phyloP scores from a whole-genome alignment of 768 basidiomycete species.

The Fistulinella prunicolor region DNA sequence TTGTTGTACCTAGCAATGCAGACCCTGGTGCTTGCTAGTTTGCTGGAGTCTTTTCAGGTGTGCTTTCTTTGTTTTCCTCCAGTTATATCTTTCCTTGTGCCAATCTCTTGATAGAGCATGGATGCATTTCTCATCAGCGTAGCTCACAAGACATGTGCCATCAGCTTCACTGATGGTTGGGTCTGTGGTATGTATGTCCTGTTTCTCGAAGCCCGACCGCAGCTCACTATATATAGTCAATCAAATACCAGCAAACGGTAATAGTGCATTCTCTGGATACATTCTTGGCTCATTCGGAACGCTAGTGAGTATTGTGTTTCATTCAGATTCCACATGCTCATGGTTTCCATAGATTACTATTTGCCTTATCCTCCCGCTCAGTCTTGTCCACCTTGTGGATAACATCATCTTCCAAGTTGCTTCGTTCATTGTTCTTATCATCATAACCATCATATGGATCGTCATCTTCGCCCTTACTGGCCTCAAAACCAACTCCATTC shows the following conservation, averaged over 20 bases:
- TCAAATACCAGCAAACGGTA: constrained; percentile 3
- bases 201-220: background rate
- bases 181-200: constrained; percentile 20
- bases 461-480: constrained; percentile 13
- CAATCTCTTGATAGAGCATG: constrained; percentile 15
- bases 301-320: constrained; percentile 4
- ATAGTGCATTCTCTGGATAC: constrained; percentile 19
- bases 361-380: constrained; percentile 19
- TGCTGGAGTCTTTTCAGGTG: constrained; percentile 26
- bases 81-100: background rate
- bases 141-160: constrained; percentile 25
- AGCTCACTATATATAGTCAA: constrained; percentile 9
- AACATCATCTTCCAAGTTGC: constrained; percentile 24
- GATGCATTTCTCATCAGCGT: constrained; percentile 22
- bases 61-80: background rate
- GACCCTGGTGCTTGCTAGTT: constrained; percentile 21
- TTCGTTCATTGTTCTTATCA: constrained; percentile 21
- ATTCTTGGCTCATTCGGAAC: constrained; percentile 26
- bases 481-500: constrained; percentile 7
- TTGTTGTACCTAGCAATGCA: constrained; percentile 22
- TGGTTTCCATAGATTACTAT: constrained; percentile 13
- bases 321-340: constrained; percentile 1
- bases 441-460: constrained; percentile 20
- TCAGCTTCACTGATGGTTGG: constrained; percentile 23
- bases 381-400: constrained; percentile 23